Conservation (phyloP, 176 grass and related monocot species). For the Oryza glaberrima region DNA sequence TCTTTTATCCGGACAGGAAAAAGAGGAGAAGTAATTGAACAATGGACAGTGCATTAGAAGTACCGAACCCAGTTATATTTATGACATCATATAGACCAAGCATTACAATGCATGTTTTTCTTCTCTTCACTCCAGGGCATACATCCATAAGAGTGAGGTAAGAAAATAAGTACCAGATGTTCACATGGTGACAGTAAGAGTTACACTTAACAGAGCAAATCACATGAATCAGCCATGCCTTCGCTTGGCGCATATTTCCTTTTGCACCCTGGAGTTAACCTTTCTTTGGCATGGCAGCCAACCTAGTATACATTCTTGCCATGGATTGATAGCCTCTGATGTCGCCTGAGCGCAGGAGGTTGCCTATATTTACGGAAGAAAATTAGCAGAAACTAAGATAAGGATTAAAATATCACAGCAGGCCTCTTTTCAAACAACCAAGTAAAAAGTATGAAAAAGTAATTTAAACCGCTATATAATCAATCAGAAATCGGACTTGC, state of each 20-base stretch:
- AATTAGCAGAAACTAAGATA: background rate
- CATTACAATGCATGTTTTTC: background rate
- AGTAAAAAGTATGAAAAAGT: background rate
- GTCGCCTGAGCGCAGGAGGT: slow-evolving; percentile 82
- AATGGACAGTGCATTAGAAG: background rate
- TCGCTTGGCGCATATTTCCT: background rate
- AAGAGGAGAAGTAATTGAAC: background rate
- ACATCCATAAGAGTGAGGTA: background rate
- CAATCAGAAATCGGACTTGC: slow-evolving; percentile 22
- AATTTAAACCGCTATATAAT: background rate
- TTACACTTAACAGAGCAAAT: background rate
- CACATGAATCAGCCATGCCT: background rate
- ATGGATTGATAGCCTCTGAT: slow-evolving; percentile 77
- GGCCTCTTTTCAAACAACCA: no score
- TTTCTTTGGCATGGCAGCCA: slow-evolving; percentile 84
- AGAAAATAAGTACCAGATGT: background rate
- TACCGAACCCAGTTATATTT: background rate
- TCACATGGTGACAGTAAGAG: background rate
- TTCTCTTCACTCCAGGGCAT: background rate
- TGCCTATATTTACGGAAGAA: slow-evolving; percentile 50
- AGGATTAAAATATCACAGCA: background rate
- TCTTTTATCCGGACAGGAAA: background rate
- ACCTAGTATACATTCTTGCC: slow-evolving; percentile 83
- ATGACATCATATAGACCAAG: slow-evolving; percentile 29
- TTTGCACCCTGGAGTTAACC: slow-evolving; percentile 24